phyloP scores from a whole-genome alignment of 2,329 filamentous ascomycete genomes.

The Fusarium sp. region DNA sequence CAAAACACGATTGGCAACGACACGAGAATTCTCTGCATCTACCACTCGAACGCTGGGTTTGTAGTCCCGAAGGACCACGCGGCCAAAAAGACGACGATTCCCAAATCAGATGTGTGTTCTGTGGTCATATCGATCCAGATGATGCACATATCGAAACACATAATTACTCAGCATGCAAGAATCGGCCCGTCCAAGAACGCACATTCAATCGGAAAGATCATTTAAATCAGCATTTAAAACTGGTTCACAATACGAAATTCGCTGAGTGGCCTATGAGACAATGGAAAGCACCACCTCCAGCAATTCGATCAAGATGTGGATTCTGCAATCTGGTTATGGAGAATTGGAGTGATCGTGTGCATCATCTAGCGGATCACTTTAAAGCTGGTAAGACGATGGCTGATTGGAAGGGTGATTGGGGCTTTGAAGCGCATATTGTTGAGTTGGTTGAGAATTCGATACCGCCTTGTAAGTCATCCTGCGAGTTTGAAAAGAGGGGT shows the following conservation, averaged over 20 bases:
- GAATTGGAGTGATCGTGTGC: conserved; percentile 50
- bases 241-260: conserved; percentile 57
- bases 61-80: conserved; percentile 49
- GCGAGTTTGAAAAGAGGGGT: too few species aligned
- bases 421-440: conserved; percentile 53
- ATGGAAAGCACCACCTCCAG: conserved; percentile 53
- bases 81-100: conserved; percentile 52
- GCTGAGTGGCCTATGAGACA: conserved; percentile 41
- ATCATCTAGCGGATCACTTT: conserved; percentile 57
- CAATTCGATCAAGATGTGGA: conserved; percentile 54
- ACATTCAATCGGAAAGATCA: conserved; percentile 59
- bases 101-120: conserved; percentile 52
- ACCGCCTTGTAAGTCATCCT: conserved; percentile 54
- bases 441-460: conserved; percentile 56
- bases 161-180: conserved; percentile 59
- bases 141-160: conserved; percentile 51
- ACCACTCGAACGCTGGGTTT: conserved; percentile 60
- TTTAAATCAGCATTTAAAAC: conserved; percentile 54
- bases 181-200: conserved; percentile 58
- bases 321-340: conserved; percentile 53
- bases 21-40: conserved; percentile 61
- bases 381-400: conserved; percentile 55
- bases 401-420: conserved; percentile 58
- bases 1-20: conserved; percentile 59
- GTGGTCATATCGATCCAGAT: conserved; percentile 49